Evolutionary conservation across 2,329 filamentous ascomycete genomes (phyloP), one percentile per base, ranked within the genome.

Genomic region (Westerdykella aurantiaca): DNA sequence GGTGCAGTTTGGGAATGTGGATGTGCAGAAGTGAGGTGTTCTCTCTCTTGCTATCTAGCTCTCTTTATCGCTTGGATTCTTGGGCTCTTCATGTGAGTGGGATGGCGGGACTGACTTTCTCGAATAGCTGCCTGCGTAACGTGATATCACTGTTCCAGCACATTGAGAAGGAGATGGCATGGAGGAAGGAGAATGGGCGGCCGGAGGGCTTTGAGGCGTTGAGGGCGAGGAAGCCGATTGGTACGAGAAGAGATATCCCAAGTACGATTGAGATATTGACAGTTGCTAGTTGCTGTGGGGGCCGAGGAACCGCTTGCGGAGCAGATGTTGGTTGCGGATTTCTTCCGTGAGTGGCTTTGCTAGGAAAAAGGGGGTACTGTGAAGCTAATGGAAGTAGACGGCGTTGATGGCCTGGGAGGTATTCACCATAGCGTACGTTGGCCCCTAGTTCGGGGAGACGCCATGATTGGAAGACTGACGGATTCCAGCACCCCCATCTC

Each of bases 1-100:
- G 1, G 78, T 96, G 47, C 95, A 90, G 1, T 96, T 93, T 67
- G 93, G 93, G 44, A 98, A 98, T 63, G 87, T 97, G 17, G 82
- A 90, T 54, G 81, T 95, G 13, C 77, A 89, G 50, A 90, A 82
- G 86, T 88, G 67, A 47, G 71, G 44, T 39, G 37, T 17, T 13
- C 21, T 31, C 33, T 41, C 9, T 31, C 21, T 40, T 23, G 10
- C 23, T 10, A 25, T 25, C 23, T 25, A 5, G 5, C 23, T 25
- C 23, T 10, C 23, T 25, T 10, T 10, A 5, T 25, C 14, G 6
- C 12, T 31, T 31, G 37, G 10, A 29, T 10, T 33, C 11, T 35
- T 37, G n/a, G n/a, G n/a, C n/a, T n/a, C 18, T 21, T 21, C 18
- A 21, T 6, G 18, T 21, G 6, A 21, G 18, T 21, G 6, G 13